Base-by-base conservation (phyloP, 495 filamentous ascomycete genomes). In the Staphylotrichum longicolle region DNA sequence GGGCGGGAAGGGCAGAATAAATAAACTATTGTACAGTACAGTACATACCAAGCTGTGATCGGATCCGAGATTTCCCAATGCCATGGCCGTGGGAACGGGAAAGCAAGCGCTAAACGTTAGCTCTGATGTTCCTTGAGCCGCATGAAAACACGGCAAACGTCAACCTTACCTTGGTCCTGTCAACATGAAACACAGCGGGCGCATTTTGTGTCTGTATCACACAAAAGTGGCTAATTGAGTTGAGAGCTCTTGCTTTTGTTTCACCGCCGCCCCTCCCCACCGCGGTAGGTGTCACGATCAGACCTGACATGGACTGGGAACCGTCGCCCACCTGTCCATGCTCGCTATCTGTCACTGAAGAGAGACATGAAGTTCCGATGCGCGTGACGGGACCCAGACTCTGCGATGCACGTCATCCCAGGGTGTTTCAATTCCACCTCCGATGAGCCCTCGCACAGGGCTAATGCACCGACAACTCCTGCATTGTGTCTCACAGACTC, bases 81-180 rank as follows among this genome's bases (percentile, higher is more conserved):
- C 54, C 54, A 56, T 37, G 54, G 54, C 11, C 12, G 30, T 46
- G 54, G 54, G 54, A 56, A 1, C 32, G 39, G 5, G 9, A 34
- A 34, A 20, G 44, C 41, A 5, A 11, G 41, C 5, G 44, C n/a
- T 14, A 46, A 44, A 20, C 6, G 37, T 46, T 20, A 46, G 44
- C n/a, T 39, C n/a, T 14, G 12, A 46, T 15, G 12, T 15, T 46
- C 15, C n/a, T 15, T 15, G 44, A 46, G 12, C 37, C 10, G 37
- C 37, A 39, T 39, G 5, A 7, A 6, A 39, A 1, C 0, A 39
- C 37, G 14, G 35, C 50, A 14, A 27, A 53, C n/a, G 50, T 50
- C 48, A 30, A 35, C 30, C 7, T 50, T 33, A 27, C 20, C 20
- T 27, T 1, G 20, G 20, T 27, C 20, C 20, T 27, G 20, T 27